Evolutionary conservation across 257 asterid genomes (phyloP), one percentile per base, ranked within the genome.

Genomic region (Misopates orontium): DNA sequence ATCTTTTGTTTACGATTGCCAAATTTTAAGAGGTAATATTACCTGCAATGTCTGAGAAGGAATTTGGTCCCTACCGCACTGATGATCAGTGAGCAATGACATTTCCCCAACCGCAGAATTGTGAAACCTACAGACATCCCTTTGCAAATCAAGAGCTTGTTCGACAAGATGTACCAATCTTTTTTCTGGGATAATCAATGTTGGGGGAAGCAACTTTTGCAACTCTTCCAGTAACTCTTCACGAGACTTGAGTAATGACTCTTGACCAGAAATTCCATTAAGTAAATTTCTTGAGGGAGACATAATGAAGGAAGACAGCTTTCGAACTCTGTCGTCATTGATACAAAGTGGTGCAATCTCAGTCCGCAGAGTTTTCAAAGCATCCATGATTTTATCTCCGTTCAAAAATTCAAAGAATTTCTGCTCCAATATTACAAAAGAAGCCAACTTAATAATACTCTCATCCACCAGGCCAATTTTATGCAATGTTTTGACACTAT

Each of bases 31-130:
- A n/a, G n/a, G n/a, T n/a, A 36, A 10, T 4, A 60, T 48, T 40
- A 87, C 97, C 95, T 89, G 97, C 74, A 83, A 71, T 41, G 97
- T 87, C 59, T 70, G 85, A 56, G 84, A 83, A 66, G 97, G 97
- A 76, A 90, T 83, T 17, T 87, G 79, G 58, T 85, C 91, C 60
- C 77, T 83, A 60, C 97, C 91, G 69, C 97, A 90, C 68, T 82
- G 84, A 71, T 90, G 97, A 78, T 90, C 94, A 23, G 80, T 59
- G 39, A 85, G 80, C 79, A 89, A 75, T 41, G 97, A 90, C 94
- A 90, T 85, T 70, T 83, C 79, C 70, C 72, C 80, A 20, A 69
- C 71, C 17, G 65, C 60, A 16, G 94, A 79, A 77, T 90, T 90
- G 80, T 90, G 97, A 82, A 80, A 87, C 80, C 79, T 80, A 62